Evolutionary conservation across 192 early-diverging fungal genomes (phyloP), one percentile per base, ranked within the genome.

Genomic region (Podila epigama): DNA sequence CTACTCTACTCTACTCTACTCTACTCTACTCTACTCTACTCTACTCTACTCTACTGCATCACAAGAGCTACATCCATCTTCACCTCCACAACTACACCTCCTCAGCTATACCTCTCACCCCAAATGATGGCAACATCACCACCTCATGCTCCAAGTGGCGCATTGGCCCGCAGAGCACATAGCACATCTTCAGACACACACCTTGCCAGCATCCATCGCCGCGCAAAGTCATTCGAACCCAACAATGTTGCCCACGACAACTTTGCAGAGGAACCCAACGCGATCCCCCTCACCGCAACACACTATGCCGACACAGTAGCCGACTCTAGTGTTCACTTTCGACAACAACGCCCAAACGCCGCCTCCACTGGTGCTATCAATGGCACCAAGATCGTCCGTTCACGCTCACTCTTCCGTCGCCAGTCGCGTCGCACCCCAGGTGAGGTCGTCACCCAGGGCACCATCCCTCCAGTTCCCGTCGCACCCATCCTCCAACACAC

Each of bases 401-500:
- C 73, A 0, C 66, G 39, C 25, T 77, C 73, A 5, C 66, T 77
- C 50, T 77, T 77, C 40, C 73, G 73, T 59, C 73, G 73, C 15
- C 60, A 40, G 15, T 64, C 61, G 28, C 44, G 61, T 6, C 58
- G 36, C 33, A 44, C 36, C 16, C 70, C 56, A 22, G 73, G 73
- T 12, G 66, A 77, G 25, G 70, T 72, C 48, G 61, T 42, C 50
- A 61, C 58, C 22, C 73, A 77, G 50, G 66, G 73, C n/a, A 77
- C 65, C 37, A 61, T 77, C 13, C 73, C 66, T 0, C 73, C 73
- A 16, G 50, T 77, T n/a, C 73, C 73, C 13, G 65, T 63, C 40
- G 61, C 40, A 34, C 73, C 73, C 28, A 68, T 77, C 60, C 66
- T 64, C 27, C 73, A 77, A 40, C 61, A 77, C 60, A 50, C 73